Evolutionary conservation across 2,329 filamentous ascomycete species (phyloP), one percentile per base, ranked within the genome.

Genomic region (Arthrobotrys sphaeroides): DNA sequence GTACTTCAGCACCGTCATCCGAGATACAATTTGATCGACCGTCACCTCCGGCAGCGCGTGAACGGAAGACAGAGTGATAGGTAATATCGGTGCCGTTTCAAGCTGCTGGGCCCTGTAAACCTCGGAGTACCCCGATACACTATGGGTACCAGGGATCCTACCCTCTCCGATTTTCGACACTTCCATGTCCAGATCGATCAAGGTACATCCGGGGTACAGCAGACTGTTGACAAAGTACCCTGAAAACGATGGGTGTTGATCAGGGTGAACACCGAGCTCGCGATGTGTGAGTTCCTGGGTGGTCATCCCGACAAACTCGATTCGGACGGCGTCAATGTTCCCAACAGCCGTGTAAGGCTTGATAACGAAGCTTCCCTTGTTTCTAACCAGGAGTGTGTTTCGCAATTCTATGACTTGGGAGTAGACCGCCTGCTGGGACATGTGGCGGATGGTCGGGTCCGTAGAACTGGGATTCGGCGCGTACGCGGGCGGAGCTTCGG

Each of bases 281-380:
- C 70, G 43, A 2, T 53, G 53, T 6, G 70, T 74, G 33, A 74
- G 26, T 9, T 74, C 70, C 38, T 67, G 70, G 7, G 70, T 74
- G 7, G 70, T 57, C 70, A 74, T 74, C 6, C 70, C 70, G 5
- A 74, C 70, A 57, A 74, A 74, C 28, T 74, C 70, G n/a, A 74
- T 68, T 26, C 70, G 42, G 1, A 74, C 70, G 0, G 62, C 62
- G 18, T 74, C 70, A 7, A 74, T 68, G 28, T 74, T 74, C 0
- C 70, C 70, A 24, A 74, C 70, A 2, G 70, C 62, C 7, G 70
- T 74, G 47, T 74, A 74, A 2, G 70, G 70, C n/a, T 74, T 74
- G 36, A 74, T 74, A 10, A 74, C 70, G 22, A 74, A 74, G 45
- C 70, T 74, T 9, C 70, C 70, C 16, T 74, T 74, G 24, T 74